A percentile compares a stretch with the other conserved stretches of the same genome.
Conservation (phyloP, 202 grass and related monocot genomes). For the Alloteropsis angusta region DNA sequence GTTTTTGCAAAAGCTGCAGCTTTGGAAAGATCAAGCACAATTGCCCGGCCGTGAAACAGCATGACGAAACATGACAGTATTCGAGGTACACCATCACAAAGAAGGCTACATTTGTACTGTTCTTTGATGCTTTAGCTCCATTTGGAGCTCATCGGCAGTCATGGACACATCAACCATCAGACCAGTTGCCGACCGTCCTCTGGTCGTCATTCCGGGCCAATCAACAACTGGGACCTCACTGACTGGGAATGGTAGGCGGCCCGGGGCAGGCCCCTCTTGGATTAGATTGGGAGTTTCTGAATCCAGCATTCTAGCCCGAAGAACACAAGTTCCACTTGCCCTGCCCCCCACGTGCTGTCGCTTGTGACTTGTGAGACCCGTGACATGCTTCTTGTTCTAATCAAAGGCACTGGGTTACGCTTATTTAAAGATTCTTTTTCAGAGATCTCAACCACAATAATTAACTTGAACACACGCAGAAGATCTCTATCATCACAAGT, state of each 20-base stretch:
- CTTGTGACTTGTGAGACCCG: constrained; percentile 10
- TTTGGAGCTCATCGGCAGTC: not conserved
- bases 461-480: not conserved
- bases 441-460: not conserved
- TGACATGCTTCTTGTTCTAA: not conserved
- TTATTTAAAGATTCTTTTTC: not conserved
- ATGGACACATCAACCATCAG: not conserved
- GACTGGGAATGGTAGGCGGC: not conserved
- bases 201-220: not conserved
- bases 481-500: not conserved
- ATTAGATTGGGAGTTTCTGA: not conserved
- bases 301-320: not conserved
- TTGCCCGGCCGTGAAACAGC: constrained; percentile 24
- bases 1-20: not conserved
- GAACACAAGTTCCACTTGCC: not conserved
- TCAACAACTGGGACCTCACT: not conserved
- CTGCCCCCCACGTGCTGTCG: not conserved
- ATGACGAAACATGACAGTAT: not conserved
- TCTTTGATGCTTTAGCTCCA: not conserved
- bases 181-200: not conserved
- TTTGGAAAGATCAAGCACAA: constrained; percentile 20
- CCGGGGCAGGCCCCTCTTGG: not conserved
- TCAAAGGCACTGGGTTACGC: not conserved
- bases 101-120: not conserved
- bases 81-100: not conserved